Conservation (phyloP, 805 yeast genomes). For the Zygotorulaspora danielsina region DNA sequence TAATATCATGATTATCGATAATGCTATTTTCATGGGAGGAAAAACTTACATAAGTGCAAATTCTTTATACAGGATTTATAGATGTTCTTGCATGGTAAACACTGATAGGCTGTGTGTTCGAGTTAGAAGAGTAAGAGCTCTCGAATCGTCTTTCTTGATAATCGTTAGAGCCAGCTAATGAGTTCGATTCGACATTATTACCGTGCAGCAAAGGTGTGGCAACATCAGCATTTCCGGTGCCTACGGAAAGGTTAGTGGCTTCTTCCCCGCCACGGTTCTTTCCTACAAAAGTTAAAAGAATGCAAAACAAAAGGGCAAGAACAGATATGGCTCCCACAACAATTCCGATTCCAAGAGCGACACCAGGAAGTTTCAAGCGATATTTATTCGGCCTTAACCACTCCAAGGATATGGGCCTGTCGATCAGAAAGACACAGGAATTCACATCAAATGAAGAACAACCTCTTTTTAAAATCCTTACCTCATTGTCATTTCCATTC, state of each 20-base stretch:
- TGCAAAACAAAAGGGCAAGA: slow-evolving; percentile 6
- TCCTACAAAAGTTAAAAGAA: slow-evolving; percentile 8
- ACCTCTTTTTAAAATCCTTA: slow-evolving; percentile 57
- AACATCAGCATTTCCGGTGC: slow-evolving; percentile 1
- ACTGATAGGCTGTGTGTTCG: slow-evolving; percentile 16
- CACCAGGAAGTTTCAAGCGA: slow-evolving; percentile 59
- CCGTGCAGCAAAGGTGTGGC: slow-evolving; percentile 6
- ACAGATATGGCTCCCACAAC: slow-evolving; percentile 49
- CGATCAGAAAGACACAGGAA: slow-evolving; percentile 60
- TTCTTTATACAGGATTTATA: neutral
- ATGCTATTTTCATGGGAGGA: no score
- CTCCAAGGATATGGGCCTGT: slow-evolving; percentile 57
- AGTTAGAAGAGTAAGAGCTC: slow-evolving; percentile 14
- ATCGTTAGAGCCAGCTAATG: slow-evolving; percentile 4
- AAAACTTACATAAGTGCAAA: no score
- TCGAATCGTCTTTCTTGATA: slow-evolving; percentile 6
- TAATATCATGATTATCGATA: no score
- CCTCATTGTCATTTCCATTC: slow-evolving; percentile 53
- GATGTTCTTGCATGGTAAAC: slow-evolving; percentile 5
- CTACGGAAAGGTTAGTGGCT: neutral
- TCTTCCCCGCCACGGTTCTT: slow-evolving; percentile 4
- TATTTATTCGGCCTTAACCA: slow-evolving; percentile 57
- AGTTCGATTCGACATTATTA: neutral
- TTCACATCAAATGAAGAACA: slow-evolving; percentile 42
- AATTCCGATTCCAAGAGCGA: slow-evolving; percentile 65